A percentile compares a stretch with the other conserved stretches of the same genome.
These are phyloP conservation scores for Termitomyces sp. DNA, from an alignment of 768 basidiomycete genomes.

Conservation along the genomic window DNA sequence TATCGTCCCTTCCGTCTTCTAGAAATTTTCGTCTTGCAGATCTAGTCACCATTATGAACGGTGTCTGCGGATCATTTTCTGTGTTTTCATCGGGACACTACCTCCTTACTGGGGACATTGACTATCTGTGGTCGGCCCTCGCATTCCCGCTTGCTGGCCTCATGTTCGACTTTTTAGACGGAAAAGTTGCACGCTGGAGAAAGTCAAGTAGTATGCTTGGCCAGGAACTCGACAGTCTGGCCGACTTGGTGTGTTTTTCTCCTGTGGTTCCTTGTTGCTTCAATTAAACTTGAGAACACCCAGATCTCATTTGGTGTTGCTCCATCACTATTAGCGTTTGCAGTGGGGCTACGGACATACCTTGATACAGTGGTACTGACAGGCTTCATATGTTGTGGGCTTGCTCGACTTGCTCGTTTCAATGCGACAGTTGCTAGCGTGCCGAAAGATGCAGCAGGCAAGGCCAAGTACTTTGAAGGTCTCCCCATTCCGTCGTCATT, in stretches of 20 bases:
- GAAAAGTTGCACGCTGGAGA: slow-evolving; percentile 96
- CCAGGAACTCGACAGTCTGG: slow-evolving; percentile 95
- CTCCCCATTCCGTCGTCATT: slow-evolving; percentile 94
- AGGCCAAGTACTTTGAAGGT: slow-evolving; percentile 94
- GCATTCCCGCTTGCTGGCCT: slow-evolving; percentile 87
- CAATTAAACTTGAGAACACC: slow-evolving; percentile 1
- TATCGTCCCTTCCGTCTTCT: slow-evolving; percentile 9
- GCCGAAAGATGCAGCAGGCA: slow-evolving; percentile 83
- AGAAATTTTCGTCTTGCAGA: slow-evolving; percentile 98
- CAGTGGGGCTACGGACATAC: slow-evolving; percentile 84
- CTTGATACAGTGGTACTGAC: slow-evolving; percentile 86
- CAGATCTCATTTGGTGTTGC: slow-evolving; percentile 98
- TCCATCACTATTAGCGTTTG: slow-evolving; percentile 89
- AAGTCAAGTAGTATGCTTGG: slow-evolving; percentile 94
- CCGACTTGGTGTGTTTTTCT: slow-evolving; percentile 71
- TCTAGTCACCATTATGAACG: slow-evolving; percentile 98
- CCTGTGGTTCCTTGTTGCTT: neutral
- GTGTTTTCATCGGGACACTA: slow-evolving; percentile 92
- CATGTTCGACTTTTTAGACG: slow-evolving; percentile 97
- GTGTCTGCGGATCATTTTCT: slow-evolving; percentile 94
- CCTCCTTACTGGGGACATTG: slow-evolving; percentile 71
- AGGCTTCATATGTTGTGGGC: slow-evolving; percentile 91
- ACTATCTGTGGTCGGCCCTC: slow-evolving; percentile 84
- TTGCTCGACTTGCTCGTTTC: slow-evolving; percentile 95
- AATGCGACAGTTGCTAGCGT: slow-evolving; percentile 96